These are phyloP conservation scores for Bruguiera parviflora DNA, from an alignment of 345 rosid genomes.

Conservation along the genomic window DNA sequence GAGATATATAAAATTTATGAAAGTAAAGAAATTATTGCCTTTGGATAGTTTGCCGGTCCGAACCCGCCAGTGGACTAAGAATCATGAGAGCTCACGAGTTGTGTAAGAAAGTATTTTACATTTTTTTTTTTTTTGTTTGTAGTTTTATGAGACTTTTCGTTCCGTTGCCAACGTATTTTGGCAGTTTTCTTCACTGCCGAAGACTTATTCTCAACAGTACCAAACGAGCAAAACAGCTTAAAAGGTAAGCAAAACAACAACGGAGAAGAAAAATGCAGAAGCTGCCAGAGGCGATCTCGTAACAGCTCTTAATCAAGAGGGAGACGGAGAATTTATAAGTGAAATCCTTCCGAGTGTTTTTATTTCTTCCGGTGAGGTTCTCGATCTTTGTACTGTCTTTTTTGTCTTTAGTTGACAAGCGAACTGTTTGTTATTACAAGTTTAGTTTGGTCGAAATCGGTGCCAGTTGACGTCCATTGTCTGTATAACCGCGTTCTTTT, in stretches of 20 bases:
- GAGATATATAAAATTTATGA: too few relatives aligned
- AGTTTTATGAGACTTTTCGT: too few relatives aligned
- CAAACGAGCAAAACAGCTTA: background rate
- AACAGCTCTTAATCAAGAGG: too few relatives aligned
- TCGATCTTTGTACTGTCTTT: background rate
- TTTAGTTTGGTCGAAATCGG: too few relatives aligned
- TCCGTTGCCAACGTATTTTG: background rate
- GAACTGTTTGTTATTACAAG: too few relatives aligned
- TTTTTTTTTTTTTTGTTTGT: too few relatives aligned
- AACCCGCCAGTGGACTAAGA: too few relatives aligned
- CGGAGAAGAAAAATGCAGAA: background rate
- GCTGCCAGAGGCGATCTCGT: constrained; percentile 5
- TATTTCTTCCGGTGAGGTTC: constrained; percentile 19
- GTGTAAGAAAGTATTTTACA: too few relatives aligned
- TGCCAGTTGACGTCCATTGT: too few relatives aligned
- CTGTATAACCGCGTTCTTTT: background rate
- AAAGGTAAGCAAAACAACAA: constrained; percentile 19
- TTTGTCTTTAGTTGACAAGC: background rate
- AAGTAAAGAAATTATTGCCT: too few relatives aligned
- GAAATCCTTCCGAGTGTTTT: background rate
- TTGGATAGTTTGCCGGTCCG: too few relatives aligned
- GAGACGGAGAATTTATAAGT: too few relatives aligned
- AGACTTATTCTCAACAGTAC: background rate
- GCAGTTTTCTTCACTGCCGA: background rate
- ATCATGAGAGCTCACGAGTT: background rate